phyloP scores from a whole-genome alignment of 768 basidiomycete genomes.

The Sarcodon sp. region DNA sequence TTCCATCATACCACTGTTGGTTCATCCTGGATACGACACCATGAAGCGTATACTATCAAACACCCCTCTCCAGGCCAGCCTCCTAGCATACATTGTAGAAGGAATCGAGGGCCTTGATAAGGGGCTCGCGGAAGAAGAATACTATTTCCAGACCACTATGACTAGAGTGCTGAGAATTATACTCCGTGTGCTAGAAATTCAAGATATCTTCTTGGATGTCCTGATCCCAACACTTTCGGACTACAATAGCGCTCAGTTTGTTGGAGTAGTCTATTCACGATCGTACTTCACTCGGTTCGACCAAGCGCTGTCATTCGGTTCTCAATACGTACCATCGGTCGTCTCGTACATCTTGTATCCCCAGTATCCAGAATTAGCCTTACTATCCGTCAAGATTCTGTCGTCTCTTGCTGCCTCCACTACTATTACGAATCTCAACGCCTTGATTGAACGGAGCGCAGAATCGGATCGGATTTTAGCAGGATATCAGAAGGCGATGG shows the following conservation, averaged over 20 bases:
- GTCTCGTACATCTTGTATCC: slow-evolving; percentile 70
- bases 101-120: slow-evolving; percentile 70
- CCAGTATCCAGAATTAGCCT: slow-evolving; percentile 55
- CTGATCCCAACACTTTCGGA: slow-evolving; percentile 69
- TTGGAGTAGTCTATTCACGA: slow-evolving; percentile 44
- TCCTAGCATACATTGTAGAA: slow-evolving; percentile 73
- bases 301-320: slow-evolving; percentile 56
- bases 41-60: slow-evolving; percentile 68
- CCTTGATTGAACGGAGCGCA: slow-evolving; percentile 65
- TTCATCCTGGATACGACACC: slow-evolving; percentile 83
- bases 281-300: slow-evolving; percentile 68
- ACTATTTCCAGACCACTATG: slow-evolving; percentile 63
- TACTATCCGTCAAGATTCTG: slow-evolving; percentile 73
- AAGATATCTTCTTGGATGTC: slow-evolving; percentile 83
- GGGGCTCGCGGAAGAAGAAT: slow-evolving; percentile 53
- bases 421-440: slow-evolving; percentile 60
- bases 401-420: slow-evolving; percentile 50
- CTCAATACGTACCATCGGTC: slow-evolving; percentile 67
- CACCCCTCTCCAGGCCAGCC: slow-evolving; percentile 54
- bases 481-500: slow-evolving; percentile 62
- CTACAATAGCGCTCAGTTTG: slow-evolving; percentile 38
- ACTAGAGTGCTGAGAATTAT: slow-evolving; percentile 73
- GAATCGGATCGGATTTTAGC: slow-evolving; percentile 80
- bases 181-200: slow-evolving; percentile 70
- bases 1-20: slow-evolving; percentile 37